Conservation (phyloP, 192 early-diverging fungal species). For the Phlyctochytrium arcticum region DNA sequence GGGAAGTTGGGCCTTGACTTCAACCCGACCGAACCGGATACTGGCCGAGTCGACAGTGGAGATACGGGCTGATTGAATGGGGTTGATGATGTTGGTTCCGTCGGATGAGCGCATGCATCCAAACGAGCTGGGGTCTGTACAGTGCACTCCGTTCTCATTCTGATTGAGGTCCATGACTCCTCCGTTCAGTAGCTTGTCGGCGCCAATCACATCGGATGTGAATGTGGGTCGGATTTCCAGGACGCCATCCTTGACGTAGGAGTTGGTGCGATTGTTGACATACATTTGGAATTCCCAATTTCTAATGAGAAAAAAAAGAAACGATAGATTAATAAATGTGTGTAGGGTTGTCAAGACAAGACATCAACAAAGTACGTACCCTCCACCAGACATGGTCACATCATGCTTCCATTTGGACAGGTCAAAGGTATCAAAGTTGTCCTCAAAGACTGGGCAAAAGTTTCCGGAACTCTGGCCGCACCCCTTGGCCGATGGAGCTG, state of each 20-base stretch:
- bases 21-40: conserved; percentile 54
- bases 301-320: neutral
- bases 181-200: conserved; percentile 31
- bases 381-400: conserved; percentile 26
- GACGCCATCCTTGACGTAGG: conserved; percentile 52
- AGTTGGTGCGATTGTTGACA: conserved; percentile 41
- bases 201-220: conserved; percentile 51
- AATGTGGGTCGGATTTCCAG: conserved; percentile 60
- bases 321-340: neutral
- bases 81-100: conserved; percentile 47
- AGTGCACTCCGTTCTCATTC: neutral
- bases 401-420: conserved; percentile 23
- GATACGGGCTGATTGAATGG: conserved; percentile 54
- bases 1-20: conserved; percentile 54
- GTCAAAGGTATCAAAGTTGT: conserved; percentile 23
- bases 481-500: no score
- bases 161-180: conserved; percentile 32
- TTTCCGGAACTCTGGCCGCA: conserved; percentile 9
- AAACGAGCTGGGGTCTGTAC: conserved; percentile 28
- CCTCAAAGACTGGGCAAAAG: conserved; percentile 24
- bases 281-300: conserved; percentile 33
- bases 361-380: neutral
- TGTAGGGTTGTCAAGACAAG: neutral
- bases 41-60: conserved; percentile 40
- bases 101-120: conserved; percentile 21